Evolutionary conservation across 2,329 filamentous ascomycete species (phyloP), one percentile per base, ranked within the genome.

Genomic region (Pestalotiopsis sp.): DNA sequence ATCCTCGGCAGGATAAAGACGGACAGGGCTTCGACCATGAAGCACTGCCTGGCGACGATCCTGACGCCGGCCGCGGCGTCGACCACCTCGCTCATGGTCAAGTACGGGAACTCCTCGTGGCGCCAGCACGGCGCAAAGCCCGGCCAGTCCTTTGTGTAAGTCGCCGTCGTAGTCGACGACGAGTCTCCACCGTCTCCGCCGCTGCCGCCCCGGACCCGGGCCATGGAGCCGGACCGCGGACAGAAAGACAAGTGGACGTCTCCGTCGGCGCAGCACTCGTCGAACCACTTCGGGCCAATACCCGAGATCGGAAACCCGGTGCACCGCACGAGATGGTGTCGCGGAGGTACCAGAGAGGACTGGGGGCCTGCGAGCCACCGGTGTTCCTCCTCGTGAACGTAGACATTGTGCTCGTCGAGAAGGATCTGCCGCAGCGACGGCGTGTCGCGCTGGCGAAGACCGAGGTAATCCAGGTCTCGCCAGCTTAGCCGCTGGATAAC

Each of bases 311-410:
- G 88, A 30, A 91, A 83, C 2, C 84, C 86, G 0, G 84, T 88
- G 40, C 81, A 81, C 39, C 80, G 79, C 2, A 86, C 83, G 7
- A 73, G 78, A 75, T 82, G 86, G 68, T 81, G 79, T 58, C 78
- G 81, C 69, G 78, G 83, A 44, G 78, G 81, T 67, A 67, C 76
- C 66, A 71, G 75, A 59, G 74, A 79, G 68, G 76, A 81, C 64
- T 88, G 83, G 30, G 78, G 78, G 13, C 85, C 83, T 9, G 78
- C 78, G 3, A 84, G 78, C 79, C 84, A 86, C 38, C 80, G 78
- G 73, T 87, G 85, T 60, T 85, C 79, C 68, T 89, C 89, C 69
- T 89, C 85, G 39, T 85, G 80, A 24, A 90, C 74, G 73, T 89
- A 88, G 14, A 91, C 76, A 70, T 84, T 84, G 3, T 67, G 69